phyloP scores from a whole-genome alignment of 2,329 filamentous ascomycete species.

The Paraphaeosphaeria minitans region DNA sequence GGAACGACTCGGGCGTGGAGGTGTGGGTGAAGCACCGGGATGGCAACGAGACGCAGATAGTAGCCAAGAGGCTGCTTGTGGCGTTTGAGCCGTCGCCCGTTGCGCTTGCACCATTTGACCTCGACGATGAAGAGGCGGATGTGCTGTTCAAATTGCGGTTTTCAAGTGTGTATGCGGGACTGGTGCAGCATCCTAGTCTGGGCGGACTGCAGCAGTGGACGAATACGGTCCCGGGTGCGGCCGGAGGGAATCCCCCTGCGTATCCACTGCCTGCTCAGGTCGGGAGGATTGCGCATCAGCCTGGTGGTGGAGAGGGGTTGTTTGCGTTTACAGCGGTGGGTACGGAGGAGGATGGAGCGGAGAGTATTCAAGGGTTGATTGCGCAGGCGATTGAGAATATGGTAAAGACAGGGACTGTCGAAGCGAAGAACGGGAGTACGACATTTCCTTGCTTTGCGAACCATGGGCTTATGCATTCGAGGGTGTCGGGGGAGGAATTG shows the following conservation, averaged over 20 bases:
- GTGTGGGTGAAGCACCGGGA: conserved; percentile 7
- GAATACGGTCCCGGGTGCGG: conserved; percentile 1
- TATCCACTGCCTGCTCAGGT: conserved; percentile 6
- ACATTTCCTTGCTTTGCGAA: conserved; percentile 1
- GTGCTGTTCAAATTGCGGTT: conserved; percentile 47
- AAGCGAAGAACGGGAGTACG: background rate
- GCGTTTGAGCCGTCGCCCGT: conserved; percentile 47
- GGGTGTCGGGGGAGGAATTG: conserved; percentile 3
- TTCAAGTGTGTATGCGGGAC: conserved; percentile 45
- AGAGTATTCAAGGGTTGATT: conserved; percentile 6
- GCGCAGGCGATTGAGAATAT: conserved; percentile 9
- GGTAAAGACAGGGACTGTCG: background rate
- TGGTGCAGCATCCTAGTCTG: conserved; percentile 47
- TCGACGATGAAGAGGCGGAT: conserved; percentile 38
- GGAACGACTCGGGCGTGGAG: background rate
- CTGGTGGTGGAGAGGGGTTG: background rate
- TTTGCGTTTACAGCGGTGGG: conserved; percentile 8
- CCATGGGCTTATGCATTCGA: conserved; percentile 8
- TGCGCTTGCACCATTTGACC: conserved; percentile 44
- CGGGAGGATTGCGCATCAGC: conserved; percentile 5
- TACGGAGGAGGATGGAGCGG: background rate
- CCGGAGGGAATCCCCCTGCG: background rate
- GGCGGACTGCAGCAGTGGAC: conserved; percentile 13
- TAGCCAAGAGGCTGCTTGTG: conserved; percentile 47
- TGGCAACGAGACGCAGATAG: conserved; percentile 25